Conservation (phyloP, 179 eudicot species). For the Vitellaria paradoxa region DNA sequence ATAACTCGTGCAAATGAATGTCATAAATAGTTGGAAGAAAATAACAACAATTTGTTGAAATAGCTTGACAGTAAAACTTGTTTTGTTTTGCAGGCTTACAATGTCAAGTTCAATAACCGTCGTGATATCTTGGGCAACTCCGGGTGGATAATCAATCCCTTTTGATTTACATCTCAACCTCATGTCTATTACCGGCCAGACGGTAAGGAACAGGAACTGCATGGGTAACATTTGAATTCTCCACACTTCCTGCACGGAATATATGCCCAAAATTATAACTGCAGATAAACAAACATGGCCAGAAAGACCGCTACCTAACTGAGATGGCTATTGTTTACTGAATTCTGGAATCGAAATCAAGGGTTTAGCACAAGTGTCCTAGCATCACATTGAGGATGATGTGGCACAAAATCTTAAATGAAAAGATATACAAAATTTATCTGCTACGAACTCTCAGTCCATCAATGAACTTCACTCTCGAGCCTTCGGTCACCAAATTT, state of each 20-base stretch:
- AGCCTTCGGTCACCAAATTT: too few relatives aligned
- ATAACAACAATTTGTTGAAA: not conserved
- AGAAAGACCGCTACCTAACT: too few relatives aligned
- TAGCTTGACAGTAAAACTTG: not conserved
- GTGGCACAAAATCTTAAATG: too few relatives aligned
- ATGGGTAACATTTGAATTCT: constrained; percentile 87
- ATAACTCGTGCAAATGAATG: not conserved
- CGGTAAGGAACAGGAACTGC: constrained; percentile 63
- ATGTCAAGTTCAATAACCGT: constrained; percentile 86
- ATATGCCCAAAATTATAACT: too few relatives aligned
- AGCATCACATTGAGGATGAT: too few relatives aligned
- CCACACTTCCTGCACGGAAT: constrained; percentile 76
- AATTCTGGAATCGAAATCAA: too few relatives aligned
- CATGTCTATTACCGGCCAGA: constrained; percentile 75
- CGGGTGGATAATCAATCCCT: constrained; percentile 72
- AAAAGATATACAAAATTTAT: too few relatives aligned
- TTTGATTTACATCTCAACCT: constrained; percentile 63
- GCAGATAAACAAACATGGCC: too few relatives aligned
- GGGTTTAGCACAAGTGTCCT: too few relatives aligned
- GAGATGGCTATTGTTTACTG: too few relatives aligned
- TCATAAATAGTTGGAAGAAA: not conserved
- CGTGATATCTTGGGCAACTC: constrained; percentile 55
- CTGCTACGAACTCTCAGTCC: too few relatives aligned
- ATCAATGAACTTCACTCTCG: too few relatives aligned
- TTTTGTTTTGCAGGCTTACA: constrained; percentile 32